Percentiles rank a stretch among this genome's conserved stretches.
Evolutionary conservation across 345 rosid species (phyloP).

Genomic region (Jatropha curcas): DNA sequence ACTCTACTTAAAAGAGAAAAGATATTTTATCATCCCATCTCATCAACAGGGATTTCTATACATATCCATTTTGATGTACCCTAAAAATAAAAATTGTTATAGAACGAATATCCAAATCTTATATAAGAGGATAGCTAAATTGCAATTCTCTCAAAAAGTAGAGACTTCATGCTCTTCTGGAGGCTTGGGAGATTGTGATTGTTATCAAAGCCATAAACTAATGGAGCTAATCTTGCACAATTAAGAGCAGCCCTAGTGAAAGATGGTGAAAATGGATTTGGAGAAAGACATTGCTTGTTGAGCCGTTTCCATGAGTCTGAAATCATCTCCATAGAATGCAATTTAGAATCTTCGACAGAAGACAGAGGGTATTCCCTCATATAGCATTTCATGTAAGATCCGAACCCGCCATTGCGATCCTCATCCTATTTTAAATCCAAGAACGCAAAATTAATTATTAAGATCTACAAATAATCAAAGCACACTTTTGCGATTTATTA

Average conservation of each 20-base stretch:
- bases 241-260: constrained; percentile 38
- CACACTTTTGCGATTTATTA: no score
- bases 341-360: constrained; percentile 26
- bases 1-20: no score
- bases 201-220: constrained; percentile 43
- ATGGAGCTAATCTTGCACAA: constrained; percentile 47
- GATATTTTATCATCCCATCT: no score
- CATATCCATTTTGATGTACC: no score
- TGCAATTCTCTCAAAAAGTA: no score
- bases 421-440: background rate
- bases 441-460: background rate
- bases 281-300: constrained; percentile 41
- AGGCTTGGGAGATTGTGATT: constrained; percentile 35
- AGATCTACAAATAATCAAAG: no score
- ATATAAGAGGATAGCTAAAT: no score
- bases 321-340: constrained; percentile 20
- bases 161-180: constrained; percentile 31
- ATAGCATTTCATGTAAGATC: background rate
- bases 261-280: constrained; percentile 34
- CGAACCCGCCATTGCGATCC: background rate
- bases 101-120: no score
- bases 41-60: no score
- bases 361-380: background rate
- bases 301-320: constrained; percentile 50
- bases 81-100: no score